Base-by-base conservation (phyloP, 148 eudicot species). In the Fagopyrum esculentum region DNA sequence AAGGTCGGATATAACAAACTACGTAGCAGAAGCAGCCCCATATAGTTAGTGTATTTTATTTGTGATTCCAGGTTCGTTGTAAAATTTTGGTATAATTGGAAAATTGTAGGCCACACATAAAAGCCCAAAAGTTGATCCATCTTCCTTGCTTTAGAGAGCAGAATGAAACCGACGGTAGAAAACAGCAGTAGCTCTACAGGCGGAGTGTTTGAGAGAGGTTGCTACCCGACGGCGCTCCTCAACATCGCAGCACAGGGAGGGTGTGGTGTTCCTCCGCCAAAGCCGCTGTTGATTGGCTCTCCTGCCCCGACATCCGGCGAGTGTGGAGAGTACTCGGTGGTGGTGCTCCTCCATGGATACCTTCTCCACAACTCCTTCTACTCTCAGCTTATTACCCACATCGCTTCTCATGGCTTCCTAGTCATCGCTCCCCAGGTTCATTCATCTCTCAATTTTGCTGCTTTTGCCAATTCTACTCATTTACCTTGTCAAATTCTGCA, bases 371-470 rank as follows among this genome's bases (percentile, higher is more conserved):
- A 87, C 72, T 76, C 84, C 47, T 92, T 89, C 78, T 92, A 92
- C 82, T 84, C 94, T 51, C 91, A 86, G 77, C 89, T 92, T 47
- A 75, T 88, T 26, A 87, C 81, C 22, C 94, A 88, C 57, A 61
- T 92, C 2, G 87, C 97, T 77, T 92, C 97, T 13, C 97, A 92
- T 83, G 97, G 97, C 44, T 92, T 86, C 81, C 77, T 92, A 6
- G 92, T 92, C 55, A 81, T 92, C 16, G 92, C 92, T 79, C 97
- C 97, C 6, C 97, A 92, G 94, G 97, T 89, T 75, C 49, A 59
- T 26, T 0, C 8, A 10, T 69, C 3, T 44, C 2, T 49, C 26
- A 12, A 35, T 15, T 47, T 45, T 2, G 1, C 10, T 50, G 54
- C 9, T 50, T 50, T 22, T 22, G 26, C 26, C 26, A 22, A 22